phyloP scores from a whole-genome alignment of 1,284 basidiomycete genomes.

The Microbotryum intermedium region DNA sequence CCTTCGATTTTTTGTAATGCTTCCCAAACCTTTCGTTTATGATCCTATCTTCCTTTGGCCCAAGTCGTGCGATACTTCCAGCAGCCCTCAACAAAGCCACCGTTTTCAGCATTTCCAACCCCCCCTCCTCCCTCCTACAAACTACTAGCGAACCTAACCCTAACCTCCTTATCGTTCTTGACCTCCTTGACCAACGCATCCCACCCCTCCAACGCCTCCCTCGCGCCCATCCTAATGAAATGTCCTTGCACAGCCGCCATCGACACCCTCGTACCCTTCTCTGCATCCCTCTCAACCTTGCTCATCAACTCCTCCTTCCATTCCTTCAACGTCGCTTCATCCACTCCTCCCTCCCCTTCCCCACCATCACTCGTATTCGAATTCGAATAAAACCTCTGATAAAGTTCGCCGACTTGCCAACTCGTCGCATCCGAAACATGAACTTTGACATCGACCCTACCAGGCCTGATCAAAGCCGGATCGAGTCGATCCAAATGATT shows the following conservation, averaged over 20 bases:
- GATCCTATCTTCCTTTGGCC: too few species aligned
- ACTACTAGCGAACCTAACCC: not conserved
- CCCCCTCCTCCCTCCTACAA: too few species aligned
- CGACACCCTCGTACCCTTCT: constrained; percentile 56
- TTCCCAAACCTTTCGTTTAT: too few species aligned
- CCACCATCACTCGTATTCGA: constrained; percentile 28
- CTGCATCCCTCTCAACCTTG: constrained; percentile 48
- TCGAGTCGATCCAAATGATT: constrained; percentile 80
- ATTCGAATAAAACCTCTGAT: constrained; percentile 67
- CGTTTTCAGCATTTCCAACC: too few species aligned
- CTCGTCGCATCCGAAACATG: constrained; percentile 81
- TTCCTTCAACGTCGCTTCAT: constrained; percentile 33
- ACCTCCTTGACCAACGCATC: constrained; percentile 40
- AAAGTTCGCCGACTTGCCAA: constrained; percentile 68
- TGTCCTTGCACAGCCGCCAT: constrained; percentile 91
- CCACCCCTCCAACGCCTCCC: constrained; percentile 54
- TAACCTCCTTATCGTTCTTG: constrained; percentile 2
- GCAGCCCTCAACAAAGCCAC: not conserved
- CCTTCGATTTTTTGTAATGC: too few species aligned
- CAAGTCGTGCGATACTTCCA: too few species aligned
- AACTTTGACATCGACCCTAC: constrained; percentile 79
- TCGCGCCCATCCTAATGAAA: constrained; percentile 68
- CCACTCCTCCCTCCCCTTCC: constrained; percentile 41
- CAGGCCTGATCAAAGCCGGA: constrained; percentile 87
- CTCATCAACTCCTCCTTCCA: constrained; percentile 50